Conservation (phyloP, 75 land plant species). For the Pinus albicaulis region DNA sequence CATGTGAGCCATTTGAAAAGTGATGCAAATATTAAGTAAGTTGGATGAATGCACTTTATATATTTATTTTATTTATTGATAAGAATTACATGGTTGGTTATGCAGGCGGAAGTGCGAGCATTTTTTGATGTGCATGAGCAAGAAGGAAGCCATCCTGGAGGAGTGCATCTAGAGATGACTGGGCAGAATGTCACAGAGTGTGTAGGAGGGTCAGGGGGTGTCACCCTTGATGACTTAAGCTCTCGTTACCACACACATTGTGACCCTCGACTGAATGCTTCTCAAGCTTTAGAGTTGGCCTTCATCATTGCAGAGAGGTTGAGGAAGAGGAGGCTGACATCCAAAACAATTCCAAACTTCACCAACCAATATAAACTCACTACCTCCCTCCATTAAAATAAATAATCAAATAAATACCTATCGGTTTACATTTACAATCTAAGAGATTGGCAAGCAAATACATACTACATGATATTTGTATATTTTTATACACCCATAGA, state of each 20-base stretch:
- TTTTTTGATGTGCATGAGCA: conserved; percentile 82
- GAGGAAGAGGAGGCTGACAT: conserved; percentile 37
- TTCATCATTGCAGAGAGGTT: conserved; percentile 58
- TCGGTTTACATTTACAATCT: too few species aligned
- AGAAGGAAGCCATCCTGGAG: conserved; percentile 74
- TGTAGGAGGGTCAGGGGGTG: conserved; percentile 52
- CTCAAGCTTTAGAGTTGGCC: conserved; percentile 68
- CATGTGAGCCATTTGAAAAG: too few species aligned
- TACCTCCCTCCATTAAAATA: too few species aligned
- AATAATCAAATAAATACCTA: too few species aligned
- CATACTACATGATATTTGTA: too few species aligned
- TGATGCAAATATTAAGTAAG: too few species aligned
- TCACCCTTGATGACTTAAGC: conserved; percentile 54
- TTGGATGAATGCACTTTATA: too few species aligned
- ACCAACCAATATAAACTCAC: too few species aligned
- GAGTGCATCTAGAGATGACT: conserved; percentile 77
- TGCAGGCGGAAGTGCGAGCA: conserved; percentile 55
- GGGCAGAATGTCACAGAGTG: conserved; percentile 82
- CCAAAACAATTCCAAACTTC: neutral
- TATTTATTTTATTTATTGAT: too few species aligned
- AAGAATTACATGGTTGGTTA: neutral
- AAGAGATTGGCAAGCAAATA: too few species aligned
- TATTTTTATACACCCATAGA: too few species aligned
- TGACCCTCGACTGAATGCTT: conserved; percentile 70
- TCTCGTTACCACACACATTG: conserved; percentile 71